These are phyloP conservation scores for Phoenix roebelenii DNA, from an alignment of 176 grass and related monocot species.

Conservation along the genomic window DNA sequence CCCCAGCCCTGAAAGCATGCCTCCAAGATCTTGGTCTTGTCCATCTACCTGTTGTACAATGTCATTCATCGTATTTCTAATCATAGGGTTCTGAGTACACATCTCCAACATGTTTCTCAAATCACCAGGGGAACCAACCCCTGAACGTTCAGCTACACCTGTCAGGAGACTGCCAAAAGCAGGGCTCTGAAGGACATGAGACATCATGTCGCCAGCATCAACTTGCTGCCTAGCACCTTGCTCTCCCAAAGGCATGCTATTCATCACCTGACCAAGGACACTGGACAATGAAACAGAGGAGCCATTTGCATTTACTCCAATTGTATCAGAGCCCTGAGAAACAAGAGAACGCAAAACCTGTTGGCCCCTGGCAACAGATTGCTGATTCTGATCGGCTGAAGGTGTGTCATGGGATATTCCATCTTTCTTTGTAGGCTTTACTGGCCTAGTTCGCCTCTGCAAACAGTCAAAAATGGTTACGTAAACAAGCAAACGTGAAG, in stretches of 20 bases:
- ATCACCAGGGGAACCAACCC: slow-evolving; percentile 38
- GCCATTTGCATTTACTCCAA: slow-evolving; percentile 6
- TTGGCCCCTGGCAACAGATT: slow-evolving; percentile 44
- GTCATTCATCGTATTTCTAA: slow-evolving; percentile 51
- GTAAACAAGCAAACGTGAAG: slow-evolving; percentile 4
- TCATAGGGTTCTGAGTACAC: slow-evolving; percentile 43
- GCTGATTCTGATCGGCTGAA: slow-evolving; percentile 23
- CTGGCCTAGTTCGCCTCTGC: slow-evolving; percentile 37
- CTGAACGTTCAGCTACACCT: slow-evolving; percentile 54
- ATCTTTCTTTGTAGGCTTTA: slow-evolving; percentile 26
- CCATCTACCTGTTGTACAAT: slow-evolving; percentile 66
- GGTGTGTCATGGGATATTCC: slow-evolving; percentile 20
- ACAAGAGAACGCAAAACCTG: slow-evolving; percentile 44
- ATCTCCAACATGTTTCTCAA: slow-evolving; percentile 72
- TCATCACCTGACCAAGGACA: slow-evolving; percentile 13
- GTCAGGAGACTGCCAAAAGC: slow-evolving; percentile 50
- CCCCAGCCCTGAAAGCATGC: slow-evolving; percentile 29
- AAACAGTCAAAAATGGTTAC: slow-evolving; percentile 13
- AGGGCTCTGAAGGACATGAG: slow-evolving; percentile 53
- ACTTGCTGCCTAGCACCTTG: slow-evolving; percentile 31
- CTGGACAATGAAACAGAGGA: slow-evolving; percentile 17
- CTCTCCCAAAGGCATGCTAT: slow-evolving; percentile 20
- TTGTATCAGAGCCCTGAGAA: slow-evolving; percentile 28
- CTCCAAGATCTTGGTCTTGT: slow-evolving; percentile 29
- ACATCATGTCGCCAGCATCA: slow-evolving; percentile 63